Evolutionary conservation across 148 eudicot genomes (phyloP).

Genomic region (Rhododendron mucronatum): DNA sequence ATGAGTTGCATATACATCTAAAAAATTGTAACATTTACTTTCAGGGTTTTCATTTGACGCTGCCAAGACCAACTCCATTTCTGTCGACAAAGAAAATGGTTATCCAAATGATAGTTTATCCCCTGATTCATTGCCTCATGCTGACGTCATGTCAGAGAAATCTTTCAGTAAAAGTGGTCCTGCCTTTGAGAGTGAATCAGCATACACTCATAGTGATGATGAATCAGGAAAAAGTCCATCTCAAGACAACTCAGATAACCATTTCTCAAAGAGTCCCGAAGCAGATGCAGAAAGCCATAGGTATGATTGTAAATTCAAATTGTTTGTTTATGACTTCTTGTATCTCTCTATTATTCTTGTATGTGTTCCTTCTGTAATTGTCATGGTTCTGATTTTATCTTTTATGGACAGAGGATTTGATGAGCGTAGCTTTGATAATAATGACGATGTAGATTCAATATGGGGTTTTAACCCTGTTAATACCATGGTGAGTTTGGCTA

Average conservation of each 20-base stretch:
- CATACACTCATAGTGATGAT: conserved; percentile 68
- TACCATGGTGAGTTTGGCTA: conserved; percentile 49
- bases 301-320: conserved; percentile 30
- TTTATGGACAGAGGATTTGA: conserved; percentile 60
- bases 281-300: conserved; percentile 69
- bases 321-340: conserved; percentile 1
- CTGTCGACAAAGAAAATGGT: conserved; percentile 41
- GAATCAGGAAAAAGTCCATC: conserved; percentile 77
- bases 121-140: conserved; percentile 55
- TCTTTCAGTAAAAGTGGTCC: conserved; percentile 37
- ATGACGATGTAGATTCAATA: conserved; percentile 86
- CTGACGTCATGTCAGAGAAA: conserved; percentile 48
- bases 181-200: conserved; percentile 58
- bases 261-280: conserved; percentile 61
- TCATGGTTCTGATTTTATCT: conserved; percentile 3
- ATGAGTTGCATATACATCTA: not conserved
- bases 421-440: conserved; percentile 76
- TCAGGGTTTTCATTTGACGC: conserved; percentile 68
- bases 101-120: conserved; percentile 46
- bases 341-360: not conserved
- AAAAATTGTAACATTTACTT: conserved; percentile 5
- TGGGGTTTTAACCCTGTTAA: conserved; percentile 65
- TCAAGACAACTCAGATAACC: conserved; percentile 54
- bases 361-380: not conserved
- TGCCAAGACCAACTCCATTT: conserved; percentile 38